Base-by-base conservation (phyloP, 2,329 filamentous ascomycete genomes). In the Fusarium sp. region DNA sequence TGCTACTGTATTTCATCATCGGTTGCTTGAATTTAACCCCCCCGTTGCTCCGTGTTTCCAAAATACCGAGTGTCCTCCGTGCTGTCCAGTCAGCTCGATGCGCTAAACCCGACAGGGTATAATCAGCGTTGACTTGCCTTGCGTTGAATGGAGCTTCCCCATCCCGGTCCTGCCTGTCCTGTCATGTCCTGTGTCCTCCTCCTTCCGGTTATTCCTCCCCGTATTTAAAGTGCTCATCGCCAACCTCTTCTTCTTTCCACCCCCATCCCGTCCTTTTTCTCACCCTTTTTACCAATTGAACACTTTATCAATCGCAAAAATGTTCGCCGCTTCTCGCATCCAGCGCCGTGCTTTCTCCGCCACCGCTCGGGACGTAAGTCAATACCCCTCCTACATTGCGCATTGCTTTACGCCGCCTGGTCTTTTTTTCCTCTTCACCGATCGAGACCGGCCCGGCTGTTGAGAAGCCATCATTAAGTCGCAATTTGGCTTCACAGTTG, bases 341-440 rank as follows among this genome's bases (percentile, higher is more conserved):
- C 91, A 93, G 86, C 88, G 89, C 83, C 89, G 92, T 79, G 91
- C 91, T 80, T 94, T 94, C 84, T 93, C 92, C 79, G 91, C 88
- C 79, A 91, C 92, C 78, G 90, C 91, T 77, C 86, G 89, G 82
- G 87, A 93, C 83, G 92, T 94, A 83, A 81, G 87, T 82, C 58
- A 38, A 54, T 41, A 23, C 42, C 67, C 47, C 44, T 57, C 63
- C 61, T 52, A 46, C 36, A 57, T 26, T 57, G 52, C 56, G 37
- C 62, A 54, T 38, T 40, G 47, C 47, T 55, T 68, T 57, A 28
- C 57, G 16, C 40, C 44, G 12, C 59, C 52, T 28, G 47, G 13
- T 60, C 13, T 33, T 57, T 70, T 50, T 47, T 58, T 50, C 63
- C 62, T 65, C 67, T 54, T 65, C 64, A 60, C 64, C 67, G 68